These are phyloP conservation scores for Lecanosticta acicola DNA, from an alignment of 2,329 filamentous ascomycete genomes.

Conservation along the genomic window DNA sequence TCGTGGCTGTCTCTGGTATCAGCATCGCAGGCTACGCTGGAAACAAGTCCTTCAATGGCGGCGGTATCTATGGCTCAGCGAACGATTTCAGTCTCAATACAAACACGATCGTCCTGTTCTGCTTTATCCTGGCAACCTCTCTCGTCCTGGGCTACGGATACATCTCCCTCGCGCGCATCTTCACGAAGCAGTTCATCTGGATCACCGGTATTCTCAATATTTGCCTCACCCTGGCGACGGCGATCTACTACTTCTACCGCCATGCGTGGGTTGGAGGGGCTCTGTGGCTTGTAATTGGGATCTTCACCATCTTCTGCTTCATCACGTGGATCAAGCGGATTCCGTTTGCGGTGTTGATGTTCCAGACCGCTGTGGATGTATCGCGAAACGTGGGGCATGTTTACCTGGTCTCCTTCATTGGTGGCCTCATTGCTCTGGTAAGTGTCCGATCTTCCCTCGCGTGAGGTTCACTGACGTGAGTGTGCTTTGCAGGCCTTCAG, in stretches of 20 bases:
- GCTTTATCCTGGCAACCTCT: constrained; percentile 68
- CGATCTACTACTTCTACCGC: constrained; percentile 74
- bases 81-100: constrained; percentile 68
- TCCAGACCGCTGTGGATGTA: constrained; percentile 78
- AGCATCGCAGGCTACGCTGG: constrained; percentile 67
- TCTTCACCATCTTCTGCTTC: constrained; percentile 77
- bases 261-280: constrained; percentile 80
- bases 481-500: constrained; percentile 56
- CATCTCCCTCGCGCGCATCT: constrained; percentile 49
- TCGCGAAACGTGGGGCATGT: constrained; percentile 80
- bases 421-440: constrained; percentile 63
- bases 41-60: constrained; percentile 58
- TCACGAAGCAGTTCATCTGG: constrained; percentile 86
- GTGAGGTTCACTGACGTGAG: too few species aligned
- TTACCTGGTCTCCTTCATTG: constrained; percentile 77
- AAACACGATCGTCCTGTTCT: constrained; percentile 81
- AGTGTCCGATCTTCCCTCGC: neutral
- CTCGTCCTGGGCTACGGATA: constrained; percentile 72
- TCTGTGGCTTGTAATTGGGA: constrained; percentile 75
- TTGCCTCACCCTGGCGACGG: constrained; percentile 74
- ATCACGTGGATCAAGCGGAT: constrained; percentile 85
- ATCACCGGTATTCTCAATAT: constrained; percentile 86
- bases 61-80: constrained; percentile 64
- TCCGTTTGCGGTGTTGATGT: constrained; percentile 84
- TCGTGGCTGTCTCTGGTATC: constrained; percentile 68